Evolutionary conservation across 2,329 filamentous ascomycete species (phyloP).

Genomic region (Fusarium nisikadoi): DNA sequence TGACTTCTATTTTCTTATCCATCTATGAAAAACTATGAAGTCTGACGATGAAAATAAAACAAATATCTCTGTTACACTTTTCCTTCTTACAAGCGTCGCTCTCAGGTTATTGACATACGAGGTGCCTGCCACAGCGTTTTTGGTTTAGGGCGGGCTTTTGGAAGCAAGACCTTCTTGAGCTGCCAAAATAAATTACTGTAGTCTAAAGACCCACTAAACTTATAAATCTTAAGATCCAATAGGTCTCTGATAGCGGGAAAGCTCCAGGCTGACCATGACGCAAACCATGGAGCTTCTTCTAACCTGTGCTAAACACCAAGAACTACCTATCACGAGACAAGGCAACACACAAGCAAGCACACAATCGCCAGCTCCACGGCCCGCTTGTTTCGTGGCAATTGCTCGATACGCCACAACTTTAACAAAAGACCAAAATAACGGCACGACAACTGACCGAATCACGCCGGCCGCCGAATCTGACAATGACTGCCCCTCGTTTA

Average conservation of each 20-base stretch:
- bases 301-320: constrained; percentile 6
- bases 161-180: neutral
- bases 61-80: neutral
- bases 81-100: neutral
- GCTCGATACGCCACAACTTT: neutral
- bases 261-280: constrained; percentile 19
- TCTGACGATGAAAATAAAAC: neutral
- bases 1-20: neutral
- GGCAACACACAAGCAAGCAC: constrained; percentile 1
- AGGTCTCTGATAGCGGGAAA: constrained; percentile 7
- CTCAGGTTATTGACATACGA: neutral
- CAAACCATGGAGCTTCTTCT: constrained; percentile 23
- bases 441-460: neutral
- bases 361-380: neutral
- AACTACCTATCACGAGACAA: constrained; percentile 16
- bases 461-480: neutral
- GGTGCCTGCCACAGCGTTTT: neutral
- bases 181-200: neutral
- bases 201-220: neutral
- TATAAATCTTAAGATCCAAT: neutral
- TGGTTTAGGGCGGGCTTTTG: neutral
- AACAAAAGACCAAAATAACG: neutral
- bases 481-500: constrained; percentile 40
- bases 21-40: neutral
- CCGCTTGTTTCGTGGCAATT: neutral